phyloP scores from a whole-genome alignment of 768 basidiomycete genomes.

The Tephrocybe sp. region DNA sequence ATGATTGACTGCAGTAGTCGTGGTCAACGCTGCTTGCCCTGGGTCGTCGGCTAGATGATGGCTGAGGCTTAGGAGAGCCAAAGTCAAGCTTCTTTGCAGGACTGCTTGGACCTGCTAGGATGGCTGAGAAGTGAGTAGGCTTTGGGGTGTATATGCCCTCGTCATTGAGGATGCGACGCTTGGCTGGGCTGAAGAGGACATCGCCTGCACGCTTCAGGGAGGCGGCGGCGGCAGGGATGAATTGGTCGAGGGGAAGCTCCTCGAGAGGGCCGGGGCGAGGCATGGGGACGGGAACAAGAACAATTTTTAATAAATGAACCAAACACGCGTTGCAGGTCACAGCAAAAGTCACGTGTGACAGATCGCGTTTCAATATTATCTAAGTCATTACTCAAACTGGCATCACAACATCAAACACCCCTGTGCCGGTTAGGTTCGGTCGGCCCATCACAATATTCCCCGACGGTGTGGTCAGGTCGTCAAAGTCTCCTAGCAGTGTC shows the following conservation, averaged over 20 bases:
- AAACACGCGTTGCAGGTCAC: constrained; percentile 8
- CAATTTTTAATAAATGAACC: constrained; percentile 2
- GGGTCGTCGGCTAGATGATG: constrained; percentile 17
- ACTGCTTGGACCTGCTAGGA: constrained; percentile 33
- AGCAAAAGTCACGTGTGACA: constrained; percentile 20
- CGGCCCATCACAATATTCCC: constrained; percentile 89
- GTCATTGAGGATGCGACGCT: constrained; percentile 61
- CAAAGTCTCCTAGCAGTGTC: constrained; percentile 92
- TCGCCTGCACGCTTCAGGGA: constrained; percentile 56
- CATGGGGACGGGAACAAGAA: constrained; percentile 21
- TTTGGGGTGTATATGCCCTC: constrained; percentile 47
- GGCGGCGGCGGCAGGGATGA: constrained; percentile 34
- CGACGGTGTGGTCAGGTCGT: constrained; percentile 86
- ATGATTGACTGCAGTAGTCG: constrained; percentile 23
- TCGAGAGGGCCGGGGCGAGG: constrained; percentile 52
- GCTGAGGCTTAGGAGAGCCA: constrained; percentile 34
- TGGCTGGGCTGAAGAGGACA: constrained; percentile 55
- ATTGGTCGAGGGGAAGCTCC: constrained; percentile 59
- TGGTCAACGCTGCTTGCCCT: constrained; percentile 13
- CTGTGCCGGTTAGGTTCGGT: constrained; percentile 90
- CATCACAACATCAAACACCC: constrained; percentile 86
- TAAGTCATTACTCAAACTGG: constrained; percentile 27
- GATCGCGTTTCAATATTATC: constrained; percentile 18
- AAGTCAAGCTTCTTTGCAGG: constrained; percentile 56
- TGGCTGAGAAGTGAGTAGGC: constrained; percentile 22